Evolutionary conservation across 2,329 filamentous ascomycete genomes (phyloP).

Genomic region (Penicillium sp.): DNA sequence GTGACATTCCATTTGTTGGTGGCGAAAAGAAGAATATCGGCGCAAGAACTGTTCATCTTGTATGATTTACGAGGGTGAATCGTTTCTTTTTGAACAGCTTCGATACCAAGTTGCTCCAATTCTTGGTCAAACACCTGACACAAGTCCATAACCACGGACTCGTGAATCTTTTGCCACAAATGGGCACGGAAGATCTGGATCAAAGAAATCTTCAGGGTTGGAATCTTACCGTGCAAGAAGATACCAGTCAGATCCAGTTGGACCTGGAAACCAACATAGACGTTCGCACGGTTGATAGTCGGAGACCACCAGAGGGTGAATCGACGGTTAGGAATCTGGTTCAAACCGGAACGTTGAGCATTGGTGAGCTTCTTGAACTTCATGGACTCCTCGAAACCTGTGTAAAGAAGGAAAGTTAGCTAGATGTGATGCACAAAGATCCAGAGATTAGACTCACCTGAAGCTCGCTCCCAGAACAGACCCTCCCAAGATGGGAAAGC

Average conservation of each 20-base stretch:
- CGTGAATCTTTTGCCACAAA: constrained; percentile 99
- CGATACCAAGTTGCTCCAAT: constrained; percentile 90
- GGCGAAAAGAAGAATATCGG: constrained; percentile 93
- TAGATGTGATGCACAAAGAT: no score
- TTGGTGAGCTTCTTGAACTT: constrained; percentile 99
- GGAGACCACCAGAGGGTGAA: constrained; percentile 98
- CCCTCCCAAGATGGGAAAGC: constrained; percentile 98
- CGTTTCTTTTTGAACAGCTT: constrained; percentile 97
- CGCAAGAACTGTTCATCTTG: constrained; percentile 99
- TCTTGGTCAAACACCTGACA: constrained; percentile 99
- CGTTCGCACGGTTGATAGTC: constrained; percentile 92
- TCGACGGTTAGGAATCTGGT: constrained; percentile 97
- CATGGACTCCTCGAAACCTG: constrained; percentile 64
- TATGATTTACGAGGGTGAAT: constrained; percentile 99
- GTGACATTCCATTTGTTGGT: constrained; percentile 99
- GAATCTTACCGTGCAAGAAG: constrained; percentile 98
- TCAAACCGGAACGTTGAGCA: constrained; percentile 92
- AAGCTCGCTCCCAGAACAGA: constrained; percentile 72
- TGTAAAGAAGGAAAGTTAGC: no score
- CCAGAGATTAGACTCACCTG: no score
- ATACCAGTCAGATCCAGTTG: constrained; percentile 97
- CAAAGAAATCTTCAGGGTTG: constrained; percentile 93
- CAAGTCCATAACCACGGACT: constrained; percentile 97
- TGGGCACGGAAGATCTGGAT: constrained; percentile 99
- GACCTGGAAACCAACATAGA: constrained; percentile 99